Evolutionary conservation across 306 rosid genomes (phyloP).

Genomic region (Lupinus albus): DNA sequence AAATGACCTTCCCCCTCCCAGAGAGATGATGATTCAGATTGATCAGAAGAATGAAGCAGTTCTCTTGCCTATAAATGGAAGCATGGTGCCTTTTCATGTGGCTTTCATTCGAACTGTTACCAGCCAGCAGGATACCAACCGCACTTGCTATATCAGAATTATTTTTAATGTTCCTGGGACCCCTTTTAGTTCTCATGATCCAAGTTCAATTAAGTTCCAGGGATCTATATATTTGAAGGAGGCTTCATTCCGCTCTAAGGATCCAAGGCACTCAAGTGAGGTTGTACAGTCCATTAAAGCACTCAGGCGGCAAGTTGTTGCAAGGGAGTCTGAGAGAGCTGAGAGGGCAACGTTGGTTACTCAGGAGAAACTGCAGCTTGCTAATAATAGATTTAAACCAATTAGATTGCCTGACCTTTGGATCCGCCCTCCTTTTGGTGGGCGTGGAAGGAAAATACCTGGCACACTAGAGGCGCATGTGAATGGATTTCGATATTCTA

Average conservation of each 20-base stretch:
- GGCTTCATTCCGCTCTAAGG: conserved; percentile 93
- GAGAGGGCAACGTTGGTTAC: conserved; percentile 95
- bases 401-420: conserved; percentile 80
- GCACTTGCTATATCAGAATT: conserved; percentile 61
- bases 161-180: conserved; percentile 92
- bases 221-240: conserved; percentile 89
- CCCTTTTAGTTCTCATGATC: conserved; percentile 81
- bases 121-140: conserved; percentile 72
- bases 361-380: conserved; percentile 88
- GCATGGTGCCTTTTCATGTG: conserved; percentile 91
- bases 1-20: conserved; percentile 76
- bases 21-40: conserved; percentile 86
- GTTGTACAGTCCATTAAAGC: conserved; percentile 81
- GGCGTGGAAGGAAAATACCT: conserved; percentile 89
- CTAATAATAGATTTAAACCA: conserved; percentile 88
- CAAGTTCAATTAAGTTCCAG: conserved; percentile 65
- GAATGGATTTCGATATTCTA: conserved; percentile 88
- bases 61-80: conserved; percentile 87
- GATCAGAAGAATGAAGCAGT: conserved; percentile 91
- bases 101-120: conserved; percentile 82
- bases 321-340: conserved; percentile 97
- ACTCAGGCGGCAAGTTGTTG: conserved; percentile 81
- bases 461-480: conserved; percentile 90
- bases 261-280: conserved; percentile 84
- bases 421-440: conserved; percentile 92